These are phyloP conservation scores for Didymella pomorum DNA, from an alignment of 2,329 filamentous ascomycete genomes.

Conservation along the genomic window DNA sequence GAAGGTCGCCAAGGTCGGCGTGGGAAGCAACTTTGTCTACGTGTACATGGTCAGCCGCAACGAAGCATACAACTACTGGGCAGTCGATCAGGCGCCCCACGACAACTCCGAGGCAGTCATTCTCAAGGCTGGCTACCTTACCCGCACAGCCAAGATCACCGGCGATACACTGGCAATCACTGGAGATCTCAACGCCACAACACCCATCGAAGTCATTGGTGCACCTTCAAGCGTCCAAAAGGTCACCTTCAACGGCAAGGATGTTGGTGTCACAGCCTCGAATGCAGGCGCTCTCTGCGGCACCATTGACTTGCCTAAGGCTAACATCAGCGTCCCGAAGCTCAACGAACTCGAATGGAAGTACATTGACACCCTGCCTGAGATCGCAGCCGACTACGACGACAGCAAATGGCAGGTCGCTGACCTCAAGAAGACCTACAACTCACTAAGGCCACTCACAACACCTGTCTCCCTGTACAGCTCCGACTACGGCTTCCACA, in stretches of 20 bases:
- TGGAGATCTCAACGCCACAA: slow-evolving; percentile 77
- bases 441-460: slow-evolving; percentile 62
- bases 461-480: slow-evolving; percentile 72
- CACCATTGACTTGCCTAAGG: slow-evolving; percentile 60
- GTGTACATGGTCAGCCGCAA: slow-evolving; percentile 70
- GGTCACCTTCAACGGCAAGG: slow-evolving; percentile 68
- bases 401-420: slow-evolving; percentile 73
- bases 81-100: slow-evolving; percentile 58
- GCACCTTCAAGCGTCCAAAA: slow-evolving; percentile 61
- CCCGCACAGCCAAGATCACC: slow-evolving; percentile 66
- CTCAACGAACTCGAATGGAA: slow-evolving; percentile 71
- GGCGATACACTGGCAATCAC: slow-evolving; percentile 67
- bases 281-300: slow-evolving; percentile 60
- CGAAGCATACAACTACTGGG: slow-evolving; percentile 74
- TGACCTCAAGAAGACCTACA: slow-evolving; percentile 66
- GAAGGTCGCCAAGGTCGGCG: slow-evolving; percentile 59
- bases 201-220: slow-evolving; percentile 72
- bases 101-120: slow-evolving; percentile 58
- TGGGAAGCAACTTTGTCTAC: slow-evolving; percentile 55
- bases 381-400: slow-evolving; percentile 69
- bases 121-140: slow-evolving; percentile 69
- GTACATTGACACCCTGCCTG: slow-evolving; percentile 74
- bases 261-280: slow-evolving; percentile 50
- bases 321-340: slow-evolving; percentile 63
- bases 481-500: slow-evolving; percentile 77